Evolutionary conservation across 352 stramenopile species (phyloP).

Genomic region (Phytophthora uliginosa): DNA sequence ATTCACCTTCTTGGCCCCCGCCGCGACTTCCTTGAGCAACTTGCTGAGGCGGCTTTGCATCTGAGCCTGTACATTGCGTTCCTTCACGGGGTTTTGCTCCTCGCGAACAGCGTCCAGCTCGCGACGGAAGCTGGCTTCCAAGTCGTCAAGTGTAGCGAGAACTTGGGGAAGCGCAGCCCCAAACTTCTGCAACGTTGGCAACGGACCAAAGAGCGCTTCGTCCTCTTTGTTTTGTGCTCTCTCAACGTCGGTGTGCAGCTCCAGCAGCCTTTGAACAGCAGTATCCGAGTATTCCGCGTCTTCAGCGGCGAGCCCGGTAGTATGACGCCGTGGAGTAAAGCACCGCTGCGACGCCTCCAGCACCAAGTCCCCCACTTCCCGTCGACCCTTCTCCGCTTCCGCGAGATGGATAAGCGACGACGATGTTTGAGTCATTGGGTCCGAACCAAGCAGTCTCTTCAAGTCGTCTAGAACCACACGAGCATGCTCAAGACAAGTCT

Average conservation of each 20-base stretch:
- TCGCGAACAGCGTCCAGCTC: slow-evolving; percentile 54
- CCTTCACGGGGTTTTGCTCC: slow-evolving; percentile 72
- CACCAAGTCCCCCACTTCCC: slow-evolving; percentile 63
- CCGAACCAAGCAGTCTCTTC: slow-evolving; percentile 50
- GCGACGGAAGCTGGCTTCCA: slow-evolving; percentile 54
- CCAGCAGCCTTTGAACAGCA: slow-evolving; percentile 38
- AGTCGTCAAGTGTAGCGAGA: slow-evolving; percentile 40
- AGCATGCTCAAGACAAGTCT: slow-evolving; percentile 35
- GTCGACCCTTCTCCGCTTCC: slow-evolving; percentile 61
- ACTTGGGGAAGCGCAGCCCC: slow-evolving; percentile 54
- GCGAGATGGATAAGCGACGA: slow-evolving; percentile 61
- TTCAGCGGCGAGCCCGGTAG: not conserved
- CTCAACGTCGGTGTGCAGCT: slow-evolving; percentile 50
- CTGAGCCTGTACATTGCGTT: slow-evolving; percentile 44
- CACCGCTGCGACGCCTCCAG: slow-evolving; percentile 52
- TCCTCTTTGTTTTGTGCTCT: slow-evolving; percentile 69
- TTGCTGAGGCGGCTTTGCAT: slow-evolving; percentile 49
- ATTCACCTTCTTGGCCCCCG: slow-evolving; percentile 40
- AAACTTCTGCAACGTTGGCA: slow-evolving; percentile 52
- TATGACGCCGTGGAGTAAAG: slow-evolving; percentile 16
- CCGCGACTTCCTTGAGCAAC: slow-evolving; percentile 46
- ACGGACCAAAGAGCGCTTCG: slow-evolving; percentile 38
- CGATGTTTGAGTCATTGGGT: slow-evolving; percentile 56
- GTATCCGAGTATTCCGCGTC: not conserved
- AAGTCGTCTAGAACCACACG: slow-evolving; percentile 46